Evolutionary conservation across 164 flowering plant genomes (phyloP).

Genomic region (Vitis cinerea): DNA sequence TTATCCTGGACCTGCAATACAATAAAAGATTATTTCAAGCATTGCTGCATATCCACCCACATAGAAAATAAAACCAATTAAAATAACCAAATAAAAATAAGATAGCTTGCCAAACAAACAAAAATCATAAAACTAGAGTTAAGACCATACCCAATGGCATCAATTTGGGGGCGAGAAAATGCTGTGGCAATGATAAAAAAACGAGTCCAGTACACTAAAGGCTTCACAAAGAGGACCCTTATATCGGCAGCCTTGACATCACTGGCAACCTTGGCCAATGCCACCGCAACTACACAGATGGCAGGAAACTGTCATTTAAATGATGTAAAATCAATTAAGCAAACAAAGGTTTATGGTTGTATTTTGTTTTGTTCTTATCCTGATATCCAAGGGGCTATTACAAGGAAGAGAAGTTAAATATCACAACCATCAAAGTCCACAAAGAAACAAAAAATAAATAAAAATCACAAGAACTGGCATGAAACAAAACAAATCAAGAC

Average conservation of each 20-base stretch:
- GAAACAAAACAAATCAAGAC: background rate
- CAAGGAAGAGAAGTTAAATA: background rate
- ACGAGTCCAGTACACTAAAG: conserved; percentile 94
- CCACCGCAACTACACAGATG: conserved; percentile 75
- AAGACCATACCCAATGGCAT: conserved; percentile 76
- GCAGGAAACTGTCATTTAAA: conserved; percentile 13
- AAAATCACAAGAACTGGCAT: background rate
- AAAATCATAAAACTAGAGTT: background rate
- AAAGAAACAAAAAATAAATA: background rate
- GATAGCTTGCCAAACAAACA: background rate
- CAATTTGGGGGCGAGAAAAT: conserved; percentile 92
- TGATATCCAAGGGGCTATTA: no score
- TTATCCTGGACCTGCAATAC: conserved; percentile 56
- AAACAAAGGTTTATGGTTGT: background rate
- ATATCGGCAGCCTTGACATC: conserved; percentile 95
- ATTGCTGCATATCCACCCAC: background rate
- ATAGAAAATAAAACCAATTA: no score
- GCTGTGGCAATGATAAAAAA: conserved; percentile 96
- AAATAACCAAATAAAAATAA: background rate
- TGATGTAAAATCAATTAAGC: background rate
- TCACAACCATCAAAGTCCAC: background rate
- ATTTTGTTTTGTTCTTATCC: background rate
- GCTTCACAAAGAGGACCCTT: conserved; percentile 91
- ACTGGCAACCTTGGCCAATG: conserved; percentile 83
- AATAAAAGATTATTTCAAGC: conserved; percentile 5